Evolutionary conservation across 1,284 basidiomycete genomes (phyloP).

Genomic region (Rhodotorula mucilaginosa): DNA sequence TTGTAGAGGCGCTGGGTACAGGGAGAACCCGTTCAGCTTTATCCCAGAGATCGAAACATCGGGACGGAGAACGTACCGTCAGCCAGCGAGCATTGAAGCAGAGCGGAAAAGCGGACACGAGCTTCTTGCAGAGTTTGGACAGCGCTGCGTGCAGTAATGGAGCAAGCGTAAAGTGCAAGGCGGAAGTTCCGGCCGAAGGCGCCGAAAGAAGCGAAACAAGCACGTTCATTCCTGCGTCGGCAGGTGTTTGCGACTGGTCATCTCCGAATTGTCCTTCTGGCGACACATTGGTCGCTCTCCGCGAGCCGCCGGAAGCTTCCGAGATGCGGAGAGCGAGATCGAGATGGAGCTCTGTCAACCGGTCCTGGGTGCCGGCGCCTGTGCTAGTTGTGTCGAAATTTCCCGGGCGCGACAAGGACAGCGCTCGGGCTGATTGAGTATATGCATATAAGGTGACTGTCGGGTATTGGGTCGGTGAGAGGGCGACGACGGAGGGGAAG

Average conservation of each 20-base stretch:
- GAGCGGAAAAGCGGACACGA: conserved; percentile 16
- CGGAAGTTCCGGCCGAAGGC: not conserved
- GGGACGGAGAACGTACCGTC: not conserved
- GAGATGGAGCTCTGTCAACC: not conserved
- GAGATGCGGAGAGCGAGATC: not conserved
- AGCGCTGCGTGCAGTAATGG: not conserved
- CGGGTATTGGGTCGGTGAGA: no score
- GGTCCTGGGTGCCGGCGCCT: not conserved
- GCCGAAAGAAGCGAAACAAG: conserved; percentile 4
- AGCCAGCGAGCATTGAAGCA: conserved; percentile 28
- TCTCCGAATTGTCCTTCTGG: not conserved
- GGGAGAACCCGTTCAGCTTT: not conserved
- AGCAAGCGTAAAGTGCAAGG: conserved; percentile 22
- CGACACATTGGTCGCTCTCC: not conserved
- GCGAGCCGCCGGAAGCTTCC: not conserved
- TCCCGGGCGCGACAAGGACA: no score
- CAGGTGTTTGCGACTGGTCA: not conserved
- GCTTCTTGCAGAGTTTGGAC: not conserved
- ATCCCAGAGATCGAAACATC: no score
- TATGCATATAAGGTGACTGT: no score
- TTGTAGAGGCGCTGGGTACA: conserved; percentile 12
- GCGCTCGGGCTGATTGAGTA: no score
- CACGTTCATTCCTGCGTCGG: not conserved
- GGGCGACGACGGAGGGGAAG: no score
- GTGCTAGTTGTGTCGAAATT: no score